These are phyloP conservation scores for Ophiostoma sp. DNA, from an alignment of 2,329 filamentous ascomycete species.

Conservation along the genomic window DNA sequence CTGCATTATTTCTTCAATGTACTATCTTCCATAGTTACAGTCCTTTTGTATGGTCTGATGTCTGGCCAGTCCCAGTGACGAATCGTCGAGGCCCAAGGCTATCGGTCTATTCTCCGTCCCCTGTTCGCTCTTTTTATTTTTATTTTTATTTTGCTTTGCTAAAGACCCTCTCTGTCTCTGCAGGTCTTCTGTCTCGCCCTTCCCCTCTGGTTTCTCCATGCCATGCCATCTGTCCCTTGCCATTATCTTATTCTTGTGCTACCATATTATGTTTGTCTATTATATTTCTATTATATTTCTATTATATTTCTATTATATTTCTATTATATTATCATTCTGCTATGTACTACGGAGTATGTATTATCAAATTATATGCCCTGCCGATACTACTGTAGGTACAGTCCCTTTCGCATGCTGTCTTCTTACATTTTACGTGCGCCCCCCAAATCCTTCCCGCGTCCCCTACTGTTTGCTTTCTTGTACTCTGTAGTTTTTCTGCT, in stretches of 20 bases:
- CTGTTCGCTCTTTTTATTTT: background rate
- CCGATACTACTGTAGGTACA: background rate
- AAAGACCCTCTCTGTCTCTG: background rate
- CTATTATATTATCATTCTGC: background rate
- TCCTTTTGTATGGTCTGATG: no score
- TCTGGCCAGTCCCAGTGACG: background rate
- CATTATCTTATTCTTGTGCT: background rate
- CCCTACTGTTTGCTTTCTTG: background rate
- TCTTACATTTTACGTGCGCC: slow-evolving; percentile 9
- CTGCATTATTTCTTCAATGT: background rate
- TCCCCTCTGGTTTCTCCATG: background rate
- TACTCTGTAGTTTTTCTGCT: background rate
- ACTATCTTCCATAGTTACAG: no score
- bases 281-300: no score
- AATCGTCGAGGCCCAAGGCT: slow-evolving; percentile 1
- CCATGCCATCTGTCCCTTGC: background rate
- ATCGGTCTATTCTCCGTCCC: slow-evolving; percentile 12
- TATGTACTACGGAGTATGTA: background rate
- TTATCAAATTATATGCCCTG: background rate
- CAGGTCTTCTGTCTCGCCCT: background rate
- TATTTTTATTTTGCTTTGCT: background rate
- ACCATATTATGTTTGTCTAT: background rate
- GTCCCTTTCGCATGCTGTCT: background rate
- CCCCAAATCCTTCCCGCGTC: slow-evolving; percentile 14
- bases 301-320: background rate